Conservation (phyloP, 768 basidiomycete genomes). For the Dacryopinax spathularia region DNA sequence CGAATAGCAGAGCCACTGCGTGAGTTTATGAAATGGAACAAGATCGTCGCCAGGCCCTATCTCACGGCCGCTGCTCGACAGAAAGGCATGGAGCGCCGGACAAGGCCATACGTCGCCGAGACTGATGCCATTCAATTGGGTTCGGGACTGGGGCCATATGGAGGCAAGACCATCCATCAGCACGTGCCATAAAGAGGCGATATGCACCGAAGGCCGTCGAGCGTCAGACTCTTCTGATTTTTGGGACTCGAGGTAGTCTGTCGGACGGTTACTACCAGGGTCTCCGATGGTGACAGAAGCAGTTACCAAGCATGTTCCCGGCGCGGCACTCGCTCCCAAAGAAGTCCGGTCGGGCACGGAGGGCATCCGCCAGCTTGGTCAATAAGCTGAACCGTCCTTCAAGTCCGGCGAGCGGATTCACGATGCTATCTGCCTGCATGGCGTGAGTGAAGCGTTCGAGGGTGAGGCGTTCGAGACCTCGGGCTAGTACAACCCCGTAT, state of each 20-base stretch:
- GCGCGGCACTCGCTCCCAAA: conserved; percentile 66
- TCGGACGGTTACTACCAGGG: conserved; percentile 6
- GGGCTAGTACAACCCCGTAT: conserved; percentile 34
- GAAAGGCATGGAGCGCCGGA: conserved; percentile 27
- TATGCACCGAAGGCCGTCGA: conserved; percentile 36
- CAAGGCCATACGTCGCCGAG: conserved; percentile 95
- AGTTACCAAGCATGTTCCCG: conserved; percentile 63
- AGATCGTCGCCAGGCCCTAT: conserved; percentile 45
- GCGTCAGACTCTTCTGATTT: conserved; percentile 31
- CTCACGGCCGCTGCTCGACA: conserved; percentile 9
- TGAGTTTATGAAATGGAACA: conserved; percentile 93
- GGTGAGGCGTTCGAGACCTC: conserved; percentile 52
- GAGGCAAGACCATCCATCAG: conserved; percentile 70
- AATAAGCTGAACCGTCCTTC: conserved; percentile 74
- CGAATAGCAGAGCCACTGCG: conserved; percentile 85
- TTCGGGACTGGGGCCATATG: conserved; percentile 76
- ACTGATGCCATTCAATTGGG: conserved; percentile 46
- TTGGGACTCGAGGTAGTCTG: conserved; percentile 58
- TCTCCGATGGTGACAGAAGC: not conserved
- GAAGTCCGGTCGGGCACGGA: conserved; percentile 46
- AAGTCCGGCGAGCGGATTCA: conserved; percentile 81
- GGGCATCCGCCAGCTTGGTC: conserved; percentile 53
- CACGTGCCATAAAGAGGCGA: conserved; percentile 65
- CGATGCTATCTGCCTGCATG: conserved; percentile 56
- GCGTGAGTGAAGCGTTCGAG: conserved; percentile 42